Evolutionary conservation across 768 basidiomycete species (phyloP), one percentile per base, ranked within the genome.

Genomic region (Gymnopilus junonius): DNA sequence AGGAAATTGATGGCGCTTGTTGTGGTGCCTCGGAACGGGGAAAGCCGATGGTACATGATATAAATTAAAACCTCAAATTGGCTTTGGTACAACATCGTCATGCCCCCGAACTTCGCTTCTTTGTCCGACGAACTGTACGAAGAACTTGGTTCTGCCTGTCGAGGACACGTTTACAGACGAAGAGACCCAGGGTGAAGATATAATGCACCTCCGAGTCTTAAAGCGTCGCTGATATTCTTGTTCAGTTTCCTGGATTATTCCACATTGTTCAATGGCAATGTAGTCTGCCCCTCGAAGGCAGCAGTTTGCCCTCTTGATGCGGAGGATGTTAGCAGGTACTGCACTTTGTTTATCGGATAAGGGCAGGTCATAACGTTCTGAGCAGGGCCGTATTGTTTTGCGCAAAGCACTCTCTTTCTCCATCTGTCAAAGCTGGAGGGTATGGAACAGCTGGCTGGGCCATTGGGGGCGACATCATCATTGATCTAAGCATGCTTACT

Each of bases 401-500:
- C 71, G 76, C 73, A n/a, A 85, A 86, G 58, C 82, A 94, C 70
- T 76, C 77, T 0, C 77, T 96, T 2, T 87, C 90, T 10, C 85
- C 91, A 5, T 94, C 93, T 8, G 84, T 95, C 68, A 95, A 94
- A 73, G 91, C 93, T 1, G 95, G 95, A 25, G 95, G 95, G 0
- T 95, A 92, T 71, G 95, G 94, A 6, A 95, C 92, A 1, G 93
- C 90, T 10, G 95, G 94, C 1, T 94, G 94, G 91, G 87, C 93
- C 50, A 85, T 96, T 58, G 88, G 87, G 15, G 95, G 95, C 37
- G 90, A 96, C 69, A 80, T 97, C 60, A 88, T 97, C 70, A 75
- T 96, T 67, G 95, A 97, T 76, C 76, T 97, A 51, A 85, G 82
- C 69, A 85, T 82, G 67, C 77, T 97, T 54, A 79, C 80, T 56